These are phyloP conservation scores for Irineochytrium annulatum DNA, from an alignment of 192 early-diverging fungal genomes.

Conservation along the genomic window DNA sequence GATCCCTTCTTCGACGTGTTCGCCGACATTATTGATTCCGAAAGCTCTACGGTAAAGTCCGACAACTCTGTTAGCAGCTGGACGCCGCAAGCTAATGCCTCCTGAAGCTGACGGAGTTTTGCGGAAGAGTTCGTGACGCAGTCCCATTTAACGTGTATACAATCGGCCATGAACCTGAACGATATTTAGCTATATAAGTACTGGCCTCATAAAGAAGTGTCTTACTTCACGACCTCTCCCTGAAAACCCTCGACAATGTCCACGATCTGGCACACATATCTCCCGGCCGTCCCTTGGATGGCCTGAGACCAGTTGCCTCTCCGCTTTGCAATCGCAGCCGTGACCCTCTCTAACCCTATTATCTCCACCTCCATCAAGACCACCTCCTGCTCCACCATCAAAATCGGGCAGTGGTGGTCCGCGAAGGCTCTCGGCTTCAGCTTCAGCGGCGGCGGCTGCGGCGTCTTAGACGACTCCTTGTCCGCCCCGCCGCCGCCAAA, in stretches of 20 bases:
- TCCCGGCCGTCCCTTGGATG: not conserved
- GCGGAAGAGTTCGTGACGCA: not conserved
- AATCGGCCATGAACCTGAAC: not conserved
- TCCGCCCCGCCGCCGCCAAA: not conserved
- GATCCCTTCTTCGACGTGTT: not conserved
- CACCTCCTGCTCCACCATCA: not conserved
- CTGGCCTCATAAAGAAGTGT: not conserved
- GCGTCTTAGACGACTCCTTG: not conserved
- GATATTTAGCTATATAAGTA: not conserved
- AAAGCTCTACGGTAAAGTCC: not conserved
- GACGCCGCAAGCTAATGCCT: not conserved
- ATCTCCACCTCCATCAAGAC: not conserved
- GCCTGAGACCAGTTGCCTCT: not conserved
- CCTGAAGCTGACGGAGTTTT: not conserved
- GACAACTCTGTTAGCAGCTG: conserved; percentile 2
- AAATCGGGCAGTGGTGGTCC: not conserved
- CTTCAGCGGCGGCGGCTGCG: not conserved
- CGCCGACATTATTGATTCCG: too few relatives aligned
- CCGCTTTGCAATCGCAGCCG: not conserved
- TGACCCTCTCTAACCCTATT: not conserved
- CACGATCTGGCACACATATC: conserved; percentile 5
- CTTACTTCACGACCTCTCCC: conserved; percentile 4
- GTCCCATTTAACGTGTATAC: not conserved
- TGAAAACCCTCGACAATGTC: conserved; percentile 1
- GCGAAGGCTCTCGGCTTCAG: not conserved